Evolutionary conservation across 805 yeast species (phyloP).

Genomic region (Pichia insulana): DNA sequence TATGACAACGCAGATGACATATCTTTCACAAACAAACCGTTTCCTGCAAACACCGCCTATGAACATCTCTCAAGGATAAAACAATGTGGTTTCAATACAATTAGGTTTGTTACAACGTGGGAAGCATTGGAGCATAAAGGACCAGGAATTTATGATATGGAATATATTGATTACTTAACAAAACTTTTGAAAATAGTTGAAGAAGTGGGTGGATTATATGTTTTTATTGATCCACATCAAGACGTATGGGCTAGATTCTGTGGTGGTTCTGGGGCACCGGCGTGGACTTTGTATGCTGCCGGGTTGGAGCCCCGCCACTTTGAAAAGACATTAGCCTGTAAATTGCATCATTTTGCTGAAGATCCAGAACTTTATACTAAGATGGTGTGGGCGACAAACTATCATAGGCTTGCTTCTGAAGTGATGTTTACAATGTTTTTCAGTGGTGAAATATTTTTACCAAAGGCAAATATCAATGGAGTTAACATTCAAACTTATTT

Average conservation of each 20-base stretch:
- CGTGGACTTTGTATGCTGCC: conserved; percentile 87
- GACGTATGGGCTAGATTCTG: conserved; percentile 87
- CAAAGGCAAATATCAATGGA: conserved; percentile 63
- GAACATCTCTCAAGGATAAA: conserved; percentile 62
- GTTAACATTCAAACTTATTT: conserved; percentile 70
- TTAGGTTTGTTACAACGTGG: conserved; percentile 79
- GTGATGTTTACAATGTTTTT: conserved; percentile 84
- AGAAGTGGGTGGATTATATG: conserved; percentile 63
- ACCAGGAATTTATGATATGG: conserved; percentile 75
- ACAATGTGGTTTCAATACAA: conserved; percentile 72
- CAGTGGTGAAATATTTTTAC: conserved; percentile 70
- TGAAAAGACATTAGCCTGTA: conserved; percentile 65
- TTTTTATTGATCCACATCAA: conserved; percentile 83
- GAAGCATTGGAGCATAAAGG: conserved; percentile 87
- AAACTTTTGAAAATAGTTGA: conserved; percentile 50
- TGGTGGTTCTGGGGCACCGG: conserved; percentile 92
- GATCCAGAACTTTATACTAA: conserved; percentile 50
- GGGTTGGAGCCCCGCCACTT: conserved; percentile 79
- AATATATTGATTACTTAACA: conserved; percentile 62
- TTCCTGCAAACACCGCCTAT: conserved; percentile 64
- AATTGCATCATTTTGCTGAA: conserved; percentile 53
- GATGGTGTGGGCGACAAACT: conserved; percentile 92
- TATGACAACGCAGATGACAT: conserved; percentile 62
- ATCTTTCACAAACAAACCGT: conserved; percentile 79
- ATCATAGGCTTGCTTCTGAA: conserved; percentile 61